These are phyloP conservation scores for Pythium scleroteichum DNA, from an alignment of 352 stramenopile genomes.

Conservation along the genomic window DNA sequence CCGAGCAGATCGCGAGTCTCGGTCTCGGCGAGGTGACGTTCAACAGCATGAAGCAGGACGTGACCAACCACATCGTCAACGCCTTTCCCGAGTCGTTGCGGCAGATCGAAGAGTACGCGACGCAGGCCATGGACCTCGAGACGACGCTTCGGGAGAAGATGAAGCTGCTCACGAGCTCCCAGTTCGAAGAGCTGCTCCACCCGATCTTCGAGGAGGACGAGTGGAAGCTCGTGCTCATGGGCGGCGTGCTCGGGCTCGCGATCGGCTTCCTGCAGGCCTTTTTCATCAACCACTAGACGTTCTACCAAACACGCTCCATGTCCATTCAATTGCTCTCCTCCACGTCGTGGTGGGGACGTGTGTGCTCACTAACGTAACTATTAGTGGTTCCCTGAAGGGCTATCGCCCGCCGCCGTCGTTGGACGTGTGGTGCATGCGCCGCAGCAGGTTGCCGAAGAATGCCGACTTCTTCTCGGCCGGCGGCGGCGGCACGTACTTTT, in stretches of 20 bases:
- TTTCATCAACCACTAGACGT: constrained; percentile 72
- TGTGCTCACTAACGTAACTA: not conserved
- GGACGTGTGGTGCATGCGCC: constrained; percentile 9
- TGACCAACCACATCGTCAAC: constrained; percentile 87
- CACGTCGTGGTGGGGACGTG: too few relatives aligned
- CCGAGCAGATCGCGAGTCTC: constrained; percentile 83
- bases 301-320: not conserved
- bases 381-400: not conserved
- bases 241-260: constrained; percentile 90
- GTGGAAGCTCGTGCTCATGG: constrained; percentile 97
- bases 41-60: constrained; percentile 83
- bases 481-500: constrained; percentile 26
- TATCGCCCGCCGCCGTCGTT: not conserved
- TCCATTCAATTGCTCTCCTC: too few relatives aligned
- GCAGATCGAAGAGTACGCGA: constrained; percentile 93
- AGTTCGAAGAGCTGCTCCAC: constrained; percentile 96
- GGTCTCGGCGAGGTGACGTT: constrained; percentile 83
- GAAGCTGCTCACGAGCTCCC: constrained; percentile 79
- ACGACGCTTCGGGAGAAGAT: constrained; percentile 93
- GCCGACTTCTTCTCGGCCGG: constrained; percentile 22
- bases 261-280: constrained; percentile 92
- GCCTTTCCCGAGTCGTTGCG: constrained; percentile 87
- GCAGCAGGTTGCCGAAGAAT: constrained; percentile 27
- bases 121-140: constrained; percentile 90
- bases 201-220: constrained; percentile 99